phyloP scores from a whole-genome alignment of 768 basidiomycete species.

The Pleurotus citrinopileatus region DNA sequence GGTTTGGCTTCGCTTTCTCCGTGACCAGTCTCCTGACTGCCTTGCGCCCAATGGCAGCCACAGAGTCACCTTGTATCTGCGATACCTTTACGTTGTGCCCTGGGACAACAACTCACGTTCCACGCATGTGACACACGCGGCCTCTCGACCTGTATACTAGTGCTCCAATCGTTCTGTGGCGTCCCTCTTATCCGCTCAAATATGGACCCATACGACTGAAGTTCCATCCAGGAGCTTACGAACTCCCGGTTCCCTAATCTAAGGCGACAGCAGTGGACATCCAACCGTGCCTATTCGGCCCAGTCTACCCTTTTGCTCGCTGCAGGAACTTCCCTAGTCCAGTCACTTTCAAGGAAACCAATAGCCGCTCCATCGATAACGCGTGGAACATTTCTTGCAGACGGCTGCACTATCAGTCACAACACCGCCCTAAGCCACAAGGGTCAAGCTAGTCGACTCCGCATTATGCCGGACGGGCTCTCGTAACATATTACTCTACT shows the following conservation, averaged over 20 bases:
- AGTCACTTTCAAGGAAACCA: neutral
- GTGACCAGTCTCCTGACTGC: neutral
- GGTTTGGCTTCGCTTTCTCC: neutral
- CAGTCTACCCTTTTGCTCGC: neutral
- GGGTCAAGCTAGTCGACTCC: constrained; percentile 1
- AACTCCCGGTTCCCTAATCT: neutral
- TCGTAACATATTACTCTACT: neutral
- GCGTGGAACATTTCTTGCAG: neutral
- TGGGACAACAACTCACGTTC: neutral
- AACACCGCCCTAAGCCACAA: constrained; percentile 3
- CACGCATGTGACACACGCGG: neutral
- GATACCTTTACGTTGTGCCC: neutral
- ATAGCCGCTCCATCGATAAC: neutral
- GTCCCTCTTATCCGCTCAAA: constrained; percentile 1
- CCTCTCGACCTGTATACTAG: neutral
- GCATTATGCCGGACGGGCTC: constrained; percentile 3
- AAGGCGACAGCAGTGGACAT: neutral
- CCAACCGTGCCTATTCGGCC: neutral
- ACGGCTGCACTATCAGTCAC: neutral
- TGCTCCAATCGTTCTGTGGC: neutral
- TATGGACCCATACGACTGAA: constrained; percentile 1
- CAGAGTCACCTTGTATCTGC: too few relatives aligned
- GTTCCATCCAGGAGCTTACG: neutral
- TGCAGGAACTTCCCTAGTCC: too few relatives aligned
- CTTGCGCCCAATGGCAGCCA: neutral